phyloP scores from a whole-genome alignment of 345 rosid genomes.

The Eucalyptus brandiana region DNA sequence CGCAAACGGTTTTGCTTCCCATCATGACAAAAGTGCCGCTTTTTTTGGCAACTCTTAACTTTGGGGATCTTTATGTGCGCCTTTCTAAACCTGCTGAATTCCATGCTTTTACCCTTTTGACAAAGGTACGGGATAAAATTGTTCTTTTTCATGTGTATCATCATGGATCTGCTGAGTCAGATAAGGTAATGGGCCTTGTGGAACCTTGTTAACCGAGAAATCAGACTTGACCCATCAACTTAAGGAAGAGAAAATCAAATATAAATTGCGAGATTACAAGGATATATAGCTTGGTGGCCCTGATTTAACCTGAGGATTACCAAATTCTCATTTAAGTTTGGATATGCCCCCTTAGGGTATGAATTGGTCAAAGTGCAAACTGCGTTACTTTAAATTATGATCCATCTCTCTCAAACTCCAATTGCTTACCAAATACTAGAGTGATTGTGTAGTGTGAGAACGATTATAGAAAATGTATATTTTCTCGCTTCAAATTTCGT shows the following conservation, averaged over 20 bases:
- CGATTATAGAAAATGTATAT: not conserved
- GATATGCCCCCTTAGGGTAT: not conserved
- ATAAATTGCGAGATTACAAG: not conserved
- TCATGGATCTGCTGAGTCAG: not conserved
- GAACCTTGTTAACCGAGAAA: not conserved
- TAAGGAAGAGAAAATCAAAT: not conserved
- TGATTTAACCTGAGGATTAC: not conserved
- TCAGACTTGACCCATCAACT: not conserved
- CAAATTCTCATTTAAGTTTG: not conserved
- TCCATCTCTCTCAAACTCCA: not conserved
- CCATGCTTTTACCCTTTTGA: not conserved
- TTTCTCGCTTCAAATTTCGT: not conserved
- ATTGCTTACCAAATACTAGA: not conserved
- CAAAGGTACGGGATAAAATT: not conserved
- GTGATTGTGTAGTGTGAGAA: not conserved
- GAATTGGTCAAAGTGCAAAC: not conserved
- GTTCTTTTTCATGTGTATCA: not conserved
- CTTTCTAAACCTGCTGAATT: not conserved
- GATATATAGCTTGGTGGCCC: not conserved
- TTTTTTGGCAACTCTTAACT: not conserved
- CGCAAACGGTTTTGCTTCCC: not conserved
- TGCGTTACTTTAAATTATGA: not conserved
- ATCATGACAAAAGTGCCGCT: not conserved
- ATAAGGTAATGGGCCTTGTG: not conserved
- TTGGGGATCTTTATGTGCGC: not conserved